Evolutionary conservation across 208 protist genomes (phyloP), one percentile per base, ranked within the genome.

Genomic region (Ichthyophonus hoferi): DNA sequence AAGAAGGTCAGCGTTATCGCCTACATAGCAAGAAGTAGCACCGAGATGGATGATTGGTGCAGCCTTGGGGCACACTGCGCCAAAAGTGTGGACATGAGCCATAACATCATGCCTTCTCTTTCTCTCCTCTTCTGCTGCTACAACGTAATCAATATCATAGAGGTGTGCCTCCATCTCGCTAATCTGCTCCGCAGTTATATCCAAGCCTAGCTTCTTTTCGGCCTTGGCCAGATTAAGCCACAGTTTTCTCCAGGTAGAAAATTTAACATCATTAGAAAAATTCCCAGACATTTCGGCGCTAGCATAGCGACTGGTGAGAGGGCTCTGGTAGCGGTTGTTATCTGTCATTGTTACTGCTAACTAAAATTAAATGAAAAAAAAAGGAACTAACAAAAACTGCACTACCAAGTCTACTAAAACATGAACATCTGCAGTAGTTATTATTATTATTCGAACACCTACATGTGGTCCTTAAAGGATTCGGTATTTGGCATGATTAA

Each of bases 1-100:
- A 39, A 94, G 94, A 0, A 95, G 86, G 76, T 95, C 93, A n/a
- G 92, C 91, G 88, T 95, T 95, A 79, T 95, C 94, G 24, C 89
- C 90, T 37, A 95, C 92, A 88, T 90, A 95, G 89, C 93, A 94
- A 40, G 82, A 90, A 40, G 94, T 95, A 2, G 93, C 93, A 42
- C 94, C 94, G 3, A 95, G 87, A 83, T 95, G 94, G 77, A 95
- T 95, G 89, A 95, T 95, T 40, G 90, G 88, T 67, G 58, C 91
- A 41, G 91, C 92, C 58, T 37, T 90, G 37, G 90, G 93, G 42
- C 33, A 42, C 35, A 17, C 34, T 79, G 82, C 58, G 39, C 92
- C 91, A 43, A 92, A 93, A 7, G 91, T 81, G 88, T 94, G 89
- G 12, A 95, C 82, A 87, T 95, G 93, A 17, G 90, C 90, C 94